Conservation (phyloP, 495 filamentous ascomycete genomes). For the Aspergillus cristatus region DNA sequence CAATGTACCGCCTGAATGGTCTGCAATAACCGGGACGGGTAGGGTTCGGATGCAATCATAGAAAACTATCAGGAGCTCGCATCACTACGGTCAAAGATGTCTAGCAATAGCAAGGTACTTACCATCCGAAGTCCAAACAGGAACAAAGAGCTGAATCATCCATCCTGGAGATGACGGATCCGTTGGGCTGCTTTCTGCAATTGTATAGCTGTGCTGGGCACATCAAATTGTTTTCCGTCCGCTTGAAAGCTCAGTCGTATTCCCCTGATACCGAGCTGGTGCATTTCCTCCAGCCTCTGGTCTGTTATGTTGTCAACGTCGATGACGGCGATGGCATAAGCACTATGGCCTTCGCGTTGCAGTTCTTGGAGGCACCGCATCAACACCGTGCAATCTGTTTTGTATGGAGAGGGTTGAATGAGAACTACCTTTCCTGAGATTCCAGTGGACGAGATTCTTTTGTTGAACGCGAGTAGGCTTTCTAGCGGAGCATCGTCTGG, state of each 20-base stretch:
- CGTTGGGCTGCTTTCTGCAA: not conserved
- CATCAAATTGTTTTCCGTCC: not conserved
- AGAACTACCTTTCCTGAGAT: not conserved
- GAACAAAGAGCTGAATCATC: constrained; percentile 1
- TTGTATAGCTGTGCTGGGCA: not conserved
- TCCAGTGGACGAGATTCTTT: not conserved
- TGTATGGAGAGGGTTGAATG: not conserved
- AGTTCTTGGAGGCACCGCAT: not conserved
- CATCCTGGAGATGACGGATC: constrained; percentile 1
- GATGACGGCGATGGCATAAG: not conserved
- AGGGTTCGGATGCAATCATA: not conserved
- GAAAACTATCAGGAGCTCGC: no score
- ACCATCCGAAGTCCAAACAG: not conserved
- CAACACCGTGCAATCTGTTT: not conserved
- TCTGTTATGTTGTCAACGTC: constrained; percentile 2
- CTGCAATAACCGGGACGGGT: not conserved
- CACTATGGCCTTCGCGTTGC: not conserved
- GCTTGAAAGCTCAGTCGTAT: constrained; percentile 1
- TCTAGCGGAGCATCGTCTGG: not conserved
- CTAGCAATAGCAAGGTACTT: no score
- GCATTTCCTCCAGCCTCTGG: constrained; percentile 1
- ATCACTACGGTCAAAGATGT: no score
- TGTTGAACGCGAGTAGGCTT: not conserved
- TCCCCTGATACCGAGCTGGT: not conserved
- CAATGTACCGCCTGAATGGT: constrained; percentile 1